These are phyloP conservation scores for Venustampulla echinocandica DNA, from an alignment of 495 filamentous ascomycete genomes.

Conservation along the genomic window DNA sequence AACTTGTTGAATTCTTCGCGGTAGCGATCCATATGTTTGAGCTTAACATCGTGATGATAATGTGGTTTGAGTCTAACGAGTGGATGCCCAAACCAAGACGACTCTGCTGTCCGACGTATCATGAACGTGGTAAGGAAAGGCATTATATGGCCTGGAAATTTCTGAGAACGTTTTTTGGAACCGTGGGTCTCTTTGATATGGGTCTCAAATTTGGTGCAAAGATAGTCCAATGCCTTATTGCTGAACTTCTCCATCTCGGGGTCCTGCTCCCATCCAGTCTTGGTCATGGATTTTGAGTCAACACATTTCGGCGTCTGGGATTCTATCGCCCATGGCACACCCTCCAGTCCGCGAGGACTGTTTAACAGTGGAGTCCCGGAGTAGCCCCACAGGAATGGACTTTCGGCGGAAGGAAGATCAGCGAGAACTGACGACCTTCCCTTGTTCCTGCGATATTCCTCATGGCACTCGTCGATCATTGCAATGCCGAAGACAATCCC, in stretches of 20 bases:
- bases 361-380: slow-evolving; percentile 6
- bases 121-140: slow-evolving; percentile 7
- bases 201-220: slow-evolving; percentile 6
- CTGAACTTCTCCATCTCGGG: not conserved
- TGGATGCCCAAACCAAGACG: slow-evolving; percentile 8
- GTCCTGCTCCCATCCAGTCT: slow-evolving; percentile 4
- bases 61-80: slow-evolving; percentile 9
- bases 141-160: not conserved
- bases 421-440: slow-evolving; percentile 1
- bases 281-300: not conserved
- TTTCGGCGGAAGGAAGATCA: not conserved
- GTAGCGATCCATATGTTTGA: not conserved
- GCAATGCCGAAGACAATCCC: slow-evolving; percentile 15
- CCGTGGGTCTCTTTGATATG: not conserved
- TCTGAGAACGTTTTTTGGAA: not conserved
- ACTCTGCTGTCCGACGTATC: slow-evolving; percentile 10
- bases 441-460: slow-evolving; percentile 1
- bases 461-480: slow-evolving; percentile 14
- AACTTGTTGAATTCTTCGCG: not conserved
- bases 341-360: slow-evolving; percentile 7
- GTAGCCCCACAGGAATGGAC: slow-evolving; percentile 13
- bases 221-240: not conserved
- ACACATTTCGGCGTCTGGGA: not conserved
- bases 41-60: slow-evolving; percentile 6
- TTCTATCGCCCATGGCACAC: slow-evolving; percentile 8